These are phyloP conservation scores for Coemansia asiatica DNA, from an alignment of 192 early-diverging fungal species.

Conservation along the genomic window DNA sequence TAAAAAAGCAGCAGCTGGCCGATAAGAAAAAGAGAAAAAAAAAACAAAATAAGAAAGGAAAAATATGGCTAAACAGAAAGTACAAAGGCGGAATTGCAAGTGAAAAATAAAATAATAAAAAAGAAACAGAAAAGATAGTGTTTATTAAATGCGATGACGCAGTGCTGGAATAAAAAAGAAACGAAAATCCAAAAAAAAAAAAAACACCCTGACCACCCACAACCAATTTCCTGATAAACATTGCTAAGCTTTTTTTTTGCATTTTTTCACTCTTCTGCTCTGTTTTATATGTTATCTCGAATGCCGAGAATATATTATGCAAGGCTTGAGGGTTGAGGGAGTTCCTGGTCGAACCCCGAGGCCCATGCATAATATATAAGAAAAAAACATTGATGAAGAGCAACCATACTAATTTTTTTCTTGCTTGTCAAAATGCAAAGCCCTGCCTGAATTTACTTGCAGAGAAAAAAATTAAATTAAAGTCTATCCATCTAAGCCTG, in stretches of 20 bases:
- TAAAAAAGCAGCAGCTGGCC: neutral
- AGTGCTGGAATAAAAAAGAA: neutral
- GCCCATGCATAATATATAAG: too few species aligned
- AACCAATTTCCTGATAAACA: neutral
- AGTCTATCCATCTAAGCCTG: too few species aligned
- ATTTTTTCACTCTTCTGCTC: too few species aligned
- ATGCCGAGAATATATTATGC: neutral
- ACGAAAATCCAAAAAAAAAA: neutral
- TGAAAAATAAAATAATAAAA: neutral
- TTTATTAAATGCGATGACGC: slow-evolving; percentile 1
- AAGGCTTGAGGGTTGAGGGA: neutral
- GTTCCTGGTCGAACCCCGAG: neutral
- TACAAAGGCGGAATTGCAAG: neutral
- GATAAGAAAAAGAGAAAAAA: neutral
- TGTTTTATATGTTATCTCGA: too few species aligned
- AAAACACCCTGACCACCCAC: neutral
- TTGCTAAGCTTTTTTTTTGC: too few species aligned
- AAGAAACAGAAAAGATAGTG: neutral
- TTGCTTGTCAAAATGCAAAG: too few species aligned
- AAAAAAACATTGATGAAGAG: too few species aligned
- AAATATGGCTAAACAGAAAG: too few species aligned
- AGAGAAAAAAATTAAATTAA: too few species aligned
- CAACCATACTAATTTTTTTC: too few species aligned
- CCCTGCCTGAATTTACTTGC: too few species aligned
- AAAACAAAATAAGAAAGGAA: neutral